phyloP scores from a whole-genome alignment of 2,329 filamentous ascomycete species.

The Zalaria sp. region DNA sequence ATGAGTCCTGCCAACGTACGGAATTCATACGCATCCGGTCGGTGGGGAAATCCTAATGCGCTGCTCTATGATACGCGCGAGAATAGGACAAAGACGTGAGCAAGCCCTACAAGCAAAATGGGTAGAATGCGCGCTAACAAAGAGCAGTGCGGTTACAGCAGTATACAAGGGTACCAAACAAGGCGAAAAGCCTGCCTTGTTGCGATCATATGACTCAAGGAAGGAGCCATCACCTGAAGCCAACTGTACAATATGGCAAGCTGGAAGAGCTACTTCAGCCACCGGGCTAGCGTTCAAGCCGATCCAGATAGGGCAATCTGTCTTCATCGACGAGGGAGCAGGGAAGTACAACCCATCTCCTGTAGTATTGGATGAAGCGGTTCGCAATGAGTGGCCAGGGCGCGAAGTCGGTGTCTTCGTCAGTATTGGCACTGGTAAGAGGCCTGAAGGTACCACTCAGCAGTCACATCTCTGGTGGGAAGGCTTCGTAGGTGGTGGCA shows the following conservation, averaged over 20 bases:
- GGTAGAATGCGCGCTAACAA: constrained; percentile 8
- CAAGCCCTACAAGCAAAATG: not conserved
- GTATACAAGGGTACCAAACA: constrained; percentile 74
- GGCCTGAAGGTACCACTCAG: constrained; percentile 57
- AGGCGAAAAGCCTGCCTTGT: constrained; percentile 48
- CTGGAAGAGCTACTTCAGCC: constrained; percentile 83
- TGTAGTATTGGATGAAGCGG: constrained; percentile 75
- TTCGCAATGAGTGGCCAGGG: constrained; percentile 87
- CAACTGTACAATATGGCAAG: constrained; percentile 94
- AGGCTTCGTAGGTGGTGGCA: constrained; percentile 53
- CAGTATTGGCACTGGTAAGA: constrained; percentile 85
- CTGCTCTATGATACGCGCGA: constrained; percentile 74
- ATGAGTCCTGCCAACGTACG: constrained; percentile 44
- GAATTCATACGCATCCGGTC: constrained; percentile 34
- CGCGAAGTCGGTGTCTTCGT: constrained; percentile 85
- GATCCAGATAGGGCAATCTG: constrained; percentile 80
- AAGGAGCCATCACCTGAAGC: constrained; percentile 79
- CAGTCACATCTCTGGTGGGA: constrained; percentile 77
- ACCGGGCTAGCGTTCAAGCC: constrained; percentile 92
- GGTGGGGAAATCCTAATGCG: constrained; percentile 72
- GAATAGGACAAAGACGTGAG: constrained; percentile 69
- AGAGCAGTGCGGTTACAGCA: constrained; percentile 66
- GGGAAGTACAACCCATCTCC: constrained; percentile 86
- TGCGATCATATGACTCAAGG: constrained; percentile 90
- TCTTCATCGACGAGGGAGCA: constrained; percentile 84